Conservation (phyloP, 306 rosid genomes). For the Begonia loranthoides region DNA sequence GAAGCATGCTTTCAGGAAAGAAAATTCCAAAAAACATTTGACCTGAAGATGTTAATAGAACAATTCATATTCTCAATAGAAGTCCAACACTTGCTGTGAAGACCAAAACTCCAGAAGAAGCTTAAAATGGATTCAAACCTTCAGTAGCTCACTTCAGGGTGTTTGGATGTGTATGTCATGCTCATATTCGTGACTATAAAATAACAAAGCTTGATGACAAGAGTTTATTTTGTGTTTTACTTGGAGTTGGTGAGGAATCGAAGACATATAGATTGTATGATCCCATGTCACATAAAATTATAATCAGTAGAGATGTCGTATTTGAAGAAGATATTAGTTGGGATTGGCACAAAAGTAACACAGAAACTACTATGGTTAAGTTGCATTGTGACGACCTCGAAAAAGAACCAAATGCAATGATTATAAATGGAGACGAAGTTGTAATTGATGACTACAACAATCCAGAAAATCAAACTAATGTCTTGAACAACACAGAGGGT, state of each 20-base stretch:
- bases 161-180: too few relatives aligned
- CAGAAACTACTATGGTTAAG: background rate
- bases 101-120: too few relatives aligned
- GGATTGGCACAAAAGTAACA: background rate
- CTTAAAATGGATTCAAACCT: too few relatives aligned
- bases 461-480: background rate
- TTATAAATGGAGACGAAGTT: background rate
- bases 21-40: too few relatives aligned
- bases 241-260: constrained; percentile 1
- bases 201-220: too few relatives aligned
- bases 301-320: background rate
- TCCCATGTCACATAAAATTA: background rate
- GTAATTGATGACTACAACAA: background rate
- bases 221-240: too few relatives aligned
- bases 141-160: too few relatives aligned
- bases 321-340: background rate
- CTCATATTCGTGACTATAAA: too few relatives aligned
- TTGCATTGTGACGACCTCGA: constrained; percentile 1
- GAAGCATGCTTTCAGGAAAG: too few relatives aligned
- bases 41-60: too few relatives aligned
- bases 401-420: background rate
- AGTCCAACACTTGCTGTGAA: too few relatives aligned
- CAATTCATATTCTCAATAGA: too few relatives aligned
- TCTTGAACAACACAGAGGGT: background rate
- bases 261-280: background rate